Evolutionary conservation across 2,329 filamentous ascomycete genomes (phyloP).

Genomic region (Aschersonia sp.): DNA sequence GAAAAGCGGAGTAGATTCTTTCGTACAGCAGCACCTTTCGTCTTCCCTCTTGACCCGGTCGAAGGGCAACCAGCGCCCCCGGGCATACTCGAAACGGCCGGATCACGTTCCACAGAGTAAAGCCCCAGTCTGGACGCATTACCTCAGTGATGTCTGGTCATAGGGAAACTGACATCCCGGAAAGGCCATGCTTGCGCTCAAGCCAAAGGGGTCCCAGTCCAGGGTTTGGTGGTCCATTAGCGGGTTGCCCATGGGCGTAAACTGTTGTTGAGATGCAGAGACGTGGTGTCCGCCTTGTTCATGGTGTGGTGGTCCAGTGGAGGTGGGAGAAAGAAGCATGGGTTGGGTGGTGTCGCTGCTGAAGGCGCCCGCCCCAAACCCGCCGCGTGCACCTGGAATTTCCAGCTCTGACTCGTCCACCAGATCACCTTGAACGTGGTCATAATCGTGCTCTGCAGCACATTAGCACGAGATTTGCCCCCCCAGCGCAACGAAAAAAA

Average conservation of each 20-base stretch:
- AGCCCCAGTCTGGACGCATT: constrained; percentile 4
- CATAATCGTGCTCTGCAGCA: constrained; percentile 83
- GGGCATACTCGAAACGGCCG: not conserved
- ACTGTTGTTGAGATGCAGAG: constrained; percentile 24
- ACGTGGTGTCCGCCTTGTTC: constrained; percentile 19
- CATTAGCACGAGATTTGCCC: constrained; percentile 54
- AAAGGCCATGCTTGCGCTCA: constrained; percentile 92
- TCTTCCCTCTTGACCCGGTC: not conserved
- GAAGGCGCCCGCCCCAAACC: constrained; percentile 42
- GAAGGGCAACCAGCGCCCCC: not conserved
- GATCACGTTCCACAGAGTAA: not conserved
- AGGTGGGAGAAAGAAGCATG: constrained; percentile 25
- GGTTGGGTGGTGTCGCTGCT: constrained; percentile 30
- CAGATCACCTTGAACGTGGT: constrained; percentile 59
- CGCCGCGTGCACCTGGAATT: constrained; percentile 47
- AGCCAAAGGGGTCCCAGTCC: constrained; percentile 85
- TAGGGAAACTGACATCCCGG: constrained; percentile 72
- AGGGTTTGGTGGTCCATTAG: constrained; percentile 69
- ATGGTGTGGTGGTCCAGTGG: constrained; percentile 23
- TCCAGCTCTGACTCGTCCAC: constrained; percentile 71
- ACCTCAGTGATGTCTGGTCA: constrained; percentile 43
- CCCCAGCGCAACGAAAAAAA: constrained; percentile 25
- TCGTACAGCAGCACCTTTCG: too few relatives aligned
- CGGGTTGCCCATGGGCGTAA: constrained; percentile 45
- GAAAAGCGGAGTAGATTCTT: too few relatives aligned